Base-by-base conservation (phyloP, 2,329 filamentous ascomycete genomes). In the Xylaria hypoxylon region DNA sequence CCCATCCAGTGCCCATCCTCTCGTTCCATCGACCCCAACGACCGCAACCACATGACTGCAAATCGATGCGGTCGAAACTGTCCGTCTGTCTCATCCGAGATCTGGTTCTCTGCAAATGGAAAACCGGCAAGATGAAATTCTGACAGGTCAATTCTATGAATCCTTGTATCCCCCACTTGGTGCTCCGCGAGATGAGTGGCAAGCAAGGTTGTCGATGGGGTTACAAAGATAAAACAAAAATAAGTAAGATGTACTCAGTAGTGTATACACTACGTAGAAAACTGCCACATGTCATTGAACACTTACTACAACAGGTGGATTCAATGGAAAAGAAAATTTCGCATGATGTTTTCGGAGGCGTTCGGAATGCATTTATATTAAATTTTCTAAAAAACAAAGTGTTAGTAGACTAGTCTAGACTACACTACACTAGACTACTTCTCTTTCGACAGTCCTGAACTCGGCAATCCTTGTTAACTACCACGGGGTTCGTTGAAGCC, bases 31-130 rank as follows among this genome's bases (percentile, higher is more conserved):
- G 52, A 38, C 22, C 47, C 31, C n/a, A 19, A 6, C 28, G 38
- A 28, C 31, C 47, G 24, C 42, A 45, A 55, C 56, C 68, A 69
- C 62, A 69, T 69, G 68, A 69, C 56, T 62, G 60, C 55, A 28
- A 31, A n/a, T 58, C 26, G 47, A 69, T 69, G 68, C 68, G 65
- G 68, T 63, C 56, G 28, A 59, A 57, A n/a, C n/a, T n/a, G n/a
- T n/a, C 35, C 5, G 35, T 38, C 26, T 62, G 65, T 60, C 65
- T 69, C 51, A 60, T 57, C 35, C 58, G 47, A 51, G 31, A 55
- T 44, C 55, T 53, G 44, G 51, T 58, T 56, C 50, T 42, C 15
- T 53, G 19, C 45, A 33, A 59, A 38, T 33, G 26, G 38, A 57
- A 52, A 56, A 33, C 51, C n/a, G 57, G 33, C 53, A 58, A 55